Evolutionary conservation across 441 rosid species (phyloP).

Genomic region (Euphorbia corollata): DNA sequence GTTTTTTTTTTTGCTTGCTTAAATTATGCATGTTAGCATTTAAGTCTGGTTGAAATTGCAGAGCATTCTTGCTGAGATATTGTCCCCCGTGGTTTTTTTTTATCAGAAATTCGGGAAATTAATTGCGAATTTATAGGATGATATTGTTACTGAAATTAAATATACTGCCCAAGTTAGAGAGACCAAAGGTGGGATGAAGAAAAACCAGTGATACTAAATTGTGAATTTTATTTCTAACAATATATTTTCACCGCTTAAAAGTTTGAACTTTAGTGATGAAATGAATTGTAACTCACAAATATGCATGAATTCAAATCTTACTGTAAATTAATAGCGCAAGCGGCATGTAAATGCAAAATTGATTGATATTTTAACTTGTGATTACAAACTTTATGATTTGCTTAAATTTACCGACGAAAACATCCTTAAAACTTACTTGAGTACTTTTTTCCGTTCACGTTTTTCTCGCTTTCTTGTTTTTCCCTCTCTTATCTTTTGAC

Average conservation of each 20-base stretch:
- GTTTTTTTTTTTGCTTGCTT: conserved; percentile 27
- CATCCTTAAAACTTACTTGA: not conserved
- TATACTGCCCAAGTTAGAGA: not conserved
- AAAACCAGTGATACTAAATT: not conserved
- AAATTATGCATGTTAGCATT: not conserved
- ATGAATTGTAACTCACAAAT: not conserved
- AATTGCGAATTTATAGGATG: conserved; percentile 6
- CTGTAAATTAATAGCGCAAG: not conserved
- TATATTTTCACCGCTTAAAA: not conserved
- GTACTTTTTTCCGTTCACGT: not conserved
- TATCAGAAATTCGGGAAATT: not conserved
- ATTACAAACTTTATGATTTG: not conserved
- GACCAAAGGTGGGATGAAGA: not conserved
- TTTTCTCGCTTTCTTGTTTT: not conserved
- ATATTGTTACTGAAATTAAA: conserved; percentile 7
- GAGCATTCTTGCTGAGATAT: conserved; percentile 5
- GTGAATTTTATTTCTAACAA: not conserved
- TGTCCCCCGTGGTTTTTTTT: not conserved
- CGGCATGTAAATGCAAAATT: not conserved
- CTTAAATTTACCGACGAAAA: not conserved
- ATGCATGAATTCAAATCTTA: not conserved
- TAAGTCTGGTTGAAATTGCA: conserved; percentile 6
- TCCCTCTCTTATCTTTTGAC: not conserved
- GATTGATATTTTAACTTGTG: not conserved
- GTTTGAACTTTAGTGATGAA: not conserved